Evolutionary conservation across 164 flowering plant genomes (phyloP), one percentile per base, ranked within the genome.

Genomic region (Stephania yunnanensis): DNA sequence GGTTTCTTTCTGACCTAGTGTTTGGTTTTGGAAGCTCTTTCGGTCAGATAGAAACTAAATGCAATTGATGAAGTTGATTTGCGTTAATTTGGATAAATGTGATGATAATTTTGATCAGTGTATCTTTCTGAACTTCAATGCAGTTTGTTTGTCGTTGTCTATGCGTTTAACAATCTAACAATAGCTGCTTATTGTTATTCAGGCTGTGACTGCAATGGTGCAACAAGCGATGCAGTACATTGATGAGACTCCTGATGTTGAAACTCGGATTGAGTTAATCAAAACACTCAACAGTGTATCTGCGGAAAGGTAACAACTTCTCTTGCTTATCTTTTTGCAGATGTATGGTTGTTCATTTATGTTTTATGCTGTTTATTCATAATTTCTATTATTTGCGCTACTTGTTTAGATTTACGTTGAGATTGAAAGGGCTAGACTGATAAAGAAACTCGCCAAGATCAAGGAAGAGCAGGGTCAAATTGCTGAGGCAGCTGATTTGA

Each of bases 161-260:
- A 53, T 53, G 61, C 3, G 19, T 53, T 12, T 53, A 53, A 11
- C 10, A 53, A 53, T 53, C 61, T 4, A 13, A 12, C 10, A 8
- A 12, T 61, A 10, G 66, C 66, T 74, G 45, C 63, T 73, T 42
- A 7, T 70, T 78, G 68, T 50, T 64, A 15, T 20, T 10, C 90
- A 93, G 97, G 97, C 94, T 71, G 95, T 92, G 58, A 87, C 97
- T 72, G 94, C 94, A 7, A 92, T 95, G 94, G 98, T 93, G 72
- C 97, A 95, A 82, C 97, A 92, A 84, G 99, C 98, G 7, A 93
- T 95, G 97, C 89, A 89, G 73, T 95, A 92, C 78, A 93, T 93
- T 81, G 99, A 92, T 63, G 84, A 92, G 86, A 92, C 97, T 15
- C 97, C 98, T 29, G 97, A 95, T 83, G 46, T 92, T 79, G 98